These are phyloP conservation scores for Gracilariopsis chorda DNA, from an alignment of 23 red algal species.

Conservation along the genomic window DNA sequence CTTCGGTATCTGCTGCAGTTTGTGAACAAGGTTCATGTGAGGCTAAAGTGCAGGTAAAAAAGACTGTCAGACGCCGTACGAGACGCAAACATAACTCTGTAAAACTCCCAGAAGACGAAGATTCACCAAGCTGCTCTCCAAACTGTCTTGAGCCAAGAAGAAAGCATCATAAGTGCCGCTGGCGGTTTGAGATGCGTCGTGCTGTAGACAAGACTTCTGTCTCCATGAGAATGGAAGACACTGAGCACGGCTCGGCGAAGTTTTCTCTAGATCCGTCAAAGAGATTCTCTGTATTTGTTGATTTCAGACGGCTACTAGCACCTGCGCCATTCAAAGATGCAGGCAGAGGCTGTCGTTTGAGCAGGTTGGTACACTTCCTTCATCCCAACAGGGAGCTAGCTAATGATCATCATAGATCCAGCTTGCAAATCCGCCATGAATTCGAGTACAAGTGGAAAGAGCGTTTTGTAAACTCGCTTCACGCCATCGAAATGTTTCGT, in stretches of 20 bases:
- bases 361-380: neutral
- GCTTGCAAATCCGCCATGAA: neutral
- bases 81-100: no score
- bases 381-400: neutral
- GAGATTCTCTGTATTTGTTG: neutral
- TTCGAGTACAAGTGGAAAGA: slow-evolving; percentile 1
- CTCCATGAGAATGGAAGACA: neutral
- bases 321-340: neutral
- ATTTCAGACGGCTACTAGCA: neutral
- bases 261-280: neutral
- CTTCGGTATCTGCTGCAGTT: neutral
- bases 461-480: neutral
- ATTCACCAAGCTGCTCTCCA: neutral
- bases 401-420: no score
- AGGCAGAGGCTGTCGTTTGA: neutral
- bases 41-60: neutral
- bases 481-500: neutral
- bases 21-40: neutral
- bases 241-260: neutral
- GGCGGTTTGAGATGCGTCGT: neutral
- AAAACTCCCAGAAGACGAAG: neutral
- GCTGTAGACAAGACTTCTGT: neutral
- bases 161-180: neutral
- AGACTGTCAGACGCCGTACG: neutral
- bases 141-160: neutral